Base-by-base conservation (phyloP, 305 asterid species). In the Fraxinus platypoda region DNA sequence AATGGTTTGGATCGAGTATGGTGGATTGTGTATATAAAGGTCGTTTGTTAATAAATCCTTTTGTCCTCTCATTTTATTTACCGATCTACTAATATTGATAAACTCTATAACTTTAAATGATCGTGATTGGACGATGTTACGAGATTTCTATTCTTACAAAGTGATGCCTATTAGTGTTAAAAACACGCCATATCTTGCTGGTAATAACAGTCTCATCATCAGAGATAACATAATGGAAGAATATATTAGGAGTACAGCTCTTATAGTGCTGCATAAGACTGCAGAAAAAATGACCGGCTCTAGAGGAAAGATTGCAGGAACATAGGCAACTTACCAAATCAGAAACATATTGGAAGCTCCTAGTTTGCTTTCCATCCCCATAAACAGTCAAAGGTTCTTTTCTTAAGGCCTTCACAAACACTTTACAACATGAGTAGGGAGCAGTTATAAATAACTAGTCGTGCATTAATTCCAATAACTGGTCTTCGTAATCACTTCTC, bases 321-420 rank as follows among this genome's bases (percentile, higher is more conserved):
- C 26, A 8, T 57, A 72, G 12, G 52, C 17, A 6, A 64, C 26
- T 88, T 91, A 94, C 98, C 96, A 94, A 81, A 87, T 93, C 98
- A 80, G 97, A 91, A 81, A 94, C 95, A 49, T 90, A 93, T 88
- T 92, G 97, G 90, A 94, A 94, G 85, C 98, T 94, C 88, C 97
- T 93, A 6, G 98, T 94, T 90, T 93, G 97, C 86, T 93, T 89
- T 41, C 98, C 98, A 82, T 94, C 98, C 30, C 98, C 98, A 90
- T 94, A 94, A 75, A 93, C 97, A 54, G 97, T 92, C 86, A 93
- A 77, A 25, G 97, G 89, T 81, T 92, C 92, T 87, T 94, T 94
- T 81, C 97, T 91, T 49, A 93, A 88, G 34, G 98, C 98, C 97
- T 94, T 88, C 84, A 85, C 30, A 49, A 30, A 26, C 38, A 35